A percentile compares a stretch with the other conserved stretches of the same genome.
phyloP scores from a whole-genome alignment of 352 stramenopile genomes.

The Phytophthora agathidicida region DNA sequence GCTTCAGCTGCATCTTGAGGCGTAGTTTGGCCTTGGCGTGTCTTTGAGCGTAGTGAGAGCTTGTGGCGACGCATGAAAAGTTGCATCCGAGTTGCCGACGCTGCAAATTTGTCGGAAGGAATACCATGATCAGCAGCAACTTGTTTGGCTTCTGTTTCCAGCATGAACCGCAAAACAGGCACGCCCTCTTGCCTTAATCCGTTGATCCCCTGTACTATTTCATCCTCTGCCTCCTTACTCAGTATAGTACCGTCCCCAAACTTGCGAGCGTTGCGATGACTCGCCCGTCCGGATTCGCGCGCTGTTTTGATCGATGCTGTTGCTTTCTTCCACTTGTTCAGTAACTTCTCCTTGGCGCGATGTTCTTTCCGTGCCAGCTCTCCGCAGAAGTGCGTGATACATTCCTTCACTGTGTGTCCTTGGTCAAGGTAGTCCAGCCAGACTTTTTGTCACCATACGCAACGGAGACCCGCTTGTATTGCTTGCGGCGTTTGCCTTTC shows the following conservation, averaged over 20 bases:
- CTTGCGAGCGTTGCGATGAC: no score
- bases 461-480: background rate
- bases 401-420: background rate
- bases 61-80: slow-evolving; percentile 10
- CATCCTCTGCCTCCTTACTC: background rate
- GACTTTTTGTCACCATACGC: slow-evolving; percentile 4
- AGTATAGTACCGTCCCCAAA: no score
- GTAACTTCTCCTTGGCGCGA: background rate
- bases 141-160: background rate
- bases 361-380: background rate
- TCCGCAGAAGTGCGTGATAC: background rate
- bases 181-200: background rate
- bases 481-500: slow-evolving; percentile 1
- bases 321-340: background rate
- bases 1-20: slow-evolving; percentile 8
- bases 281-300: no score
- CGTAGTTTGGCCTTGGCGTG: slow-evolving; percentile 13
- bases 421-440: background rate
- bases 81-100: background rate
- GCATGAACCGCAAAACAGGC: background rate
- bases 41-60: slow-evolving; percentile 8
- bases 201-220: background rate
- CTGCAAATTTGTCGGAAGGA: background rate
- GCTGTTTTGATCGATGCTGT: no score
- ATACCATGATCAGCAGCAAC: background rate